Evolutionary conservation across 805 yeast species (phyloP), one percentile per base, ranked within the genome.

Genomic region (Lipomyces orientalis): DNA sequence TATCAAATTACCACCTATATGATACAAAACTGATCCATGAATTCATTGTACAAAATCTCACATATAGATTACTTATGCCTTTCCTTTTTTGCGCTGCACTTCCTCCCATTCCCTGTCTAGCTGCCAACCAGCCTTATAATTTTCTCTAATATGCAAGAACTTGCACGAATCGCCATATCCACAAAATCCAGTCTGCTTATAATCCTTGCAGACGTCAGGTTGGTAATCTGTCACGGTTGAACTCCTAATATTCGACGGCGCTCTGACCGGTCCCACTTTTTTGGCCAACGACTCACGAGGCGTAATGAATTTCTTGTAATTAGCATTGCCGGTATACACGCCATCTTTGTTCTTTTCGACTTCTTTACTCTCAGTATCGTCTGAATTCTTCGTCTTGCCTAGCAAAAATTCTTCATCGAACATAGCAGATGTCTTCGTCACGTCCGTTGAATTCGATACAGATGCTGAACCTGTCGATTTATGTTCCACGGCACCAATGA

Each of bases 101-200:
- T 75, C 69, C 8, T 89, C 89, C 97, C 97, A 91, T 57, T 91
- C 96, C 66, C 82, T 82, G 34, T 83, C 85, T 6, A 88, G 76
- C 66, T 88, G 87, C 86, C 88, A 86, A 37, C 88, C 90, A 58
- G 88, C 88, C 64, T 83, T 85, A 79, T 88, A 90, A 75, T 91
- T 97, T 73, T 91, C 98, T 78, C 99, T 80, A 16, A 91, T 86
- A 76, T 95, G 99, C 46, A 94, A 77, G 77, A 95, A 95, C 79
- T 95, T 95, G 81, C 99, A 95, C 46, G 95, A 89, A 74, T 95
- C 99, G 8, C 99, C 99, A 76, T 89, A 95, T 5, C 98, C 98
- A 82, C 99, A 95, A 76, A 87, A 93, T 0, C 99, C 99, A 0
- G 96, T 93, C 72, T 89, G 90, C 66, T 87, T 85, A 77, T 85